Base-by-base conservation (phyloP, 2,329 filamentous ascomycete genomes). In the Fusarium kyushuense region DNA sequence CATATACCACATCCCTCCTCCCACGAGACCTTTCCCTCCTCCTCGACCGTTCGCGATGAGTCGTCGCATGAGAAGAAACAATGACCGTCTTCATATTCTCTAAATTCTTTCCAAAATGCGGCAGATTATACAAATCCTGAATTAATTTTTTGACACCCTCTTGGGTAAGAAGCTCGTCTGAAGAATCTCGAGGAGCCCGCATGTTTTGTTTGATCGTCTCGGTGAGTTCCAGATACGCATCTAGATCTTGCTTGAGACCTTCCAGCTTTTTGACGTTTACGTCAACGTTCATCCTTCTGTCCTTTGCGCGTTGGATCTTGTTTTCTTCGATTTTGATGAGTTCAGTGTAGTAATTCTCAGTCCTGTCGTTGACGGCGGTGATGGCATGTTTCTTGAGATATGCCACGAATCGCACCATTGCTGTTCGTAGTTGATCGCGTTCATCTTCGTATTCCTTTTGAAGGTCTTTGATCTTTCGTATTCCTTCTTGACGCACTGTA, bases 201-300 rank as follows among this genome's bases (percentile, higher is more conserved):
- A 68, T 62, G 29, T 65, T 66, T 8, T 52, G 29, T 6, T 67
- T 35, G 9, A 71, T 63, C 3, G 57, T 51, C 7, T 69, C 56
- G 2, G 57, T 60, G 2, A 71, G 61, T 10, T 72, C 49, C 0
- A 71, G 38, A 11, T 73, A 49, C 1, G 35, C 41, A 5, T 43
- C n/a, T 16, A 56, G 64, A 16, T 67, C 67, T 6, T 53, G 30
- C 1, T 58, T 27, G 1, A 72, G 8, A 2, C 38, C 41, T 2
- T 59, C 3, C 2, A 72, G 48, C 1, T 53, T 56, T 6, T 55
- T 71, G 9, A 33, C 5, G 6, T 61, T 71, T 3, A 6, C 0
- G 7, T 69, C 45, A 17, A 67, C 27, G 11, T 54, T 52, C 12
- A 45, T 12, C 3, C 12, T 21, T 10, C 13, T 27, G 5, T 65